phyloP scores from a whole-genome alignment of 2,329 filamentous ascomycete genomes.

The Xenoacremonium recifei region DNA sequence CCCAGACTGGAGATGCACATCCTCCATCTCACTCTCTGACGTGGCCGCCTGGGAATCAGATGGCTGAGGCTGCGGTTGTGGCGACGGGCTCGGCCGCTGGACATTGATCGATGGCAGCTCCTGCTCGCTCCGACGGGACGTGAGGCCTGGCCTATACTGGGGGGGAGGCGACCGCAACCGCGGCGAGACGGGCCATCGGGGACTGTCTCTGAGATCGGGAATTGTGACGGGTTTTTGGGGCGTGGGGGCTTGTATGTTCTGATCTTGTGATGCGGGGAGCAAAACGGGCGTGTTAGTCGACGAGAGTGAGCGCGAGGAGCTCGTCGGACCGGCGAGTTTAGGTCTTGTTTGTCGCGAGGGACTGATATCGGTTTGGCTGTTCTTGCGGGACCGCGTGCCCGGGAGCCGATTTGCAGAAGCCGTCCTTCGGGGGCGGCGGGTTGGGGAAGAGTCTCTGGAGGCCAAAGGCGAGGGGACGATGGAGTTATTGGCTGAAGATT shows the following conservation, averaged over 20 bases:
- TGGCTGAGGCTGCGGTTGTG: slow-evolving; percentile 47
- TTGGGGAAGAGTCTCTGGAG: slow-evolving; percentile 49
- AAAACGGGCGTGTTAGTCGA: slow-evolving; percentile 66
- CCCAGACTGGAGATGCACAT: slow-evolving; percentile 46
- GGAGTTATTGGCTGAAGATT: slow-evolving; percentile 37
- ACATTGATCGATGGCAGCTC: slow-evolving; percentile 54
- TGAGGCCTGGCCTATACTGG: slow-evolving; percentile 43
- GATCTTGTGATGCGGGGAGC: slow-evolving; percentile 59
- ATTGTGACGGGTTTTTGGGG: slow-evolving; percentile 59
- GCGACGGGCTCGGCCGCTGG: slow-evolving; percentile 48
- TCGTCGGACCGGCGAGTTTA: slow-evolving; percentile 58
- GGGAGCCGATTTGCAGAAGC: slow-evolving; percentile 33
- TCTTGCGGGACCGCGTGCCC: slow-evolving; percentile 59
- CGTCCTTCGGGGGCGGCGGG: slow-evolving; percentile 36
- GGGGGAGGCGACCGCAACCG: slow-evolving; percentile 77
- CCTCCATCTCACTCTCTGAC: slow-evolving; percentile 54
- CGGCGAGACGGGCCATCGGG: slow-evolving; percentile 76
- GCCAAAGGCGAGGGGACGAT: slow-evolving; percentile 34
- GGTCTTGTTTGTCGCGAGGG: slow-evolving; percentile 53
- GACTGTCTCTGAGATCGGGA: slow-evolving; percentile 54
- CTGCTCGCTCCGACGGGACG: slow-evolving; percentile 46
- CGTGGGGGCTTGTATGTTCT: slow-evolving; percentile 57
- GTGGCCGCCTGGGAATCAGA: slow-evolving; percentile 34
- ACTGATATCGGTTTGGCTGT: slow-evolving; percentile 63
- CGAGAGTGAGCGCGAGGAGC: slow-evolving; percentile 66